Evolutionary conservation across 306 rosid genomes (phyloP).

Genomic region (Aeschynomene evenia): DNA sequence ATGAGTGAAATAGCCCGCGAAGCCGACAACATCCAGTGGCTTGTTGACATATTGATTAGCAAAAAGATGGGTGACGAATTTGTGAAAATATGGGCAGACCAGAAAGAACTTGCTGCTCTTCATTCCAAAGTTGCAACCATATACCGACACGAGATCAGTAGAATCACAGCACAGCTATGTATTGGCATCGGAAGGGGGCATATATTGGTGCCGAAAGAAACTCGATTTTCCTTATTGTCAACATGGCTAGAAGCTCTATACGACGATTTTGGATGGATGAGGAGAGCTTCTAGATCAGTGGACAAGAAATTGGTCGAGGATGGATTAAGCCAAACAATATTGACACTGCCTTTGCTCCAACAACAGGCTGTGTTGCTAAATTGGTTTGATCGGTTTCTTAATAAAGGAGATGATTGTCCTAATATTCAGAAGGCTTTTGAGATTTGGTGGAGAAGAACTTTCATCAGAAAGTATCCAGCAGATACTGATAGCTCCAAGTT

Average conservation of each 20-base stretch:
- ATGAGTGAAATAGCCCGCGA: conserved; percentile 79
- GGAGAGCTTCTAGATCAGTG: conserved; percentile 59
- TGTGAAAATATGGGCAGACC: conserved; percentile 90
- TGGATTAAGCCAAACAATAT: conserved; percentile 79
- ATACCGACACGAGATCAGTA: conserved; percentile 79
- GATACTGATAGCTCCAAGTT: conserved; percentile 62
- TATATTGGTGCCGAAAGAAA: conserved; percentile 73
- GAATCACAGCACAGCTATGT: conserved; percentile 79
- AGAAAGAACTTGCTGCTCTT: conserved; percentile 74
- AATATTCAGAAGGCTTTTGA: conserved; percentile 89
- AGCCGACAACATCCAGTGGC: conserved; percentile 90
- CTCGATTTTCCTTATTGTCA: conserved; percentile 61
- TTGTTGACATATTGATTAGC: conserved; percentile 66
- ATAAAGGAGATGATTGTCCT: conserved; percentile 90
- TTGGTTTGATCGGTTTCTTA: conserved; percentile 84
- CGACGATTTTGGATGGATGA: conserved; percentile 93
- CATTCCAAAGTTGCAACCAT: conserved; percentile 70
- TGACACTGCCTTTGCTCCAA: conserved; percentile 79
- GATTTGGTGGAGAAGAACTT: conserved; percentile 96
- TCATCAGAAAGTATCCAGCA: conserved; percentile 55
- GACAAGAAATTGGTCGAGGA: conserved; percentile 83
- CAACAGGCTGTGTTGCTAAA: conserved; percentile 68
- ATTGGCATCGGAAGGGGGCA: conserved; percentile 79
- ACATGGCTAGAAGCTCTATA: conserved; percentile 92
- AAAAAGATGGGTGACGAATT: conserved; percentile 75